A percentile compares a stretch with the other conserved stretches of the same genome.
Conservation (phyloP, 495 filamentous ascomycete genomes). For the Cetradonia linearis region DNA sequence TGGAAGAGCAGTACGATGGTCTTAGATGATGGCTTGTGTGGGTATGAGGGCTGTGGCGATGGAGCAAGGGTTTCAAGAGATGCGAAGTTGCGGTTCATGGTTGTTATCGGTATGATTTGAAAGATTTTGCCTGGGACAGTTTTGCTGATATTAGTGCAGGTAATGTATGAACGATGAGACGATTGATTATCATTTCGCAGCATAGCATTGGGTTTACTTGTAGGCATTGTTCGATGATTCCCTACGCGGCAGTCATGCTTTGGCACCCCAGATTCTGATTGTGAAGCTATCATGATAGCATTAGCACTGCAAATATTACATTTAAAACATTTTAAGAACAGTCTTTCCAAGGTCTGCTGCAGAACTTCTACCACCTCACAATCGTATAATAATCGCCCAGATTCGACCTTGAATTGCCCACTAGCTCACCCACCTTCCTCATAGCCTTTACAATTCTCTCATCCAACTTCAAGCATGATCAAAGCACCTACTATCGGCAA, state of each 20-base stretch:
- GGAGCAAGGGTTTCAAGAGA: slow-evolving; percentile 30
- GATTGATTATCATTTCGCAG: background rate
- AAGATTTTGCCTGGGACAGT: background rate
- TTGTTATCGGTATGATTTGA: slow-evolving; percentile 29
- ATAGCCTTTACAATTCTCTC: background rate
- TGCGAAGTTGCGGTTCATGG: slow-evolving; percentile 46
- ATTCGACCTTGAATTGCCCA: background rate
- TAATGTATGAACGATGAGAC: slow-evolving; percentile 18
- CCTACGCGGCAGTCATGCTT: background rate
- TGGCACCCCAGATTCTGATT: background rate
- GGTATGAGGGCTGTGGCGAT: slow-evolving; percentile 27
- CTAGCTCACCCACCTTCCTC: background rate
- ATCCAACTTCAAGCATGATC: background rate
- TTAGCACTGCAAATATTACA: background rate
- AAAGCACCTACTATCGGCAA: slow-evolving; percentile 6
- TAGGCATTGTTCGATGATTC: background rate
- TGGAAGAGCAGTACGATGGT: slow-evolving; percentile 53
- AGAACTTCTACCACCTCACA: background rate
- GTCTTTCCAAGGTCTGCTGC: background rate
- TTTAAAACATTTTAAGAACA: background rate
- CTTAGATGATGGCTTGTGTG: slow-evolving; percentile 40
- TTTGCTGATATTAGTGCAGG: slow-evolving; percentile 15
- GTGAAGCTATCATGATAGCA: background rate
- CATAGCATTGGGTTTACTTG: background rate
- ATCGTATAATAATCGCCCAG: background rate